phyloP scores from a whole-genome alignment of 495 filamentous ascomycete genomes.

The Xylaria telfairii region DNA sequence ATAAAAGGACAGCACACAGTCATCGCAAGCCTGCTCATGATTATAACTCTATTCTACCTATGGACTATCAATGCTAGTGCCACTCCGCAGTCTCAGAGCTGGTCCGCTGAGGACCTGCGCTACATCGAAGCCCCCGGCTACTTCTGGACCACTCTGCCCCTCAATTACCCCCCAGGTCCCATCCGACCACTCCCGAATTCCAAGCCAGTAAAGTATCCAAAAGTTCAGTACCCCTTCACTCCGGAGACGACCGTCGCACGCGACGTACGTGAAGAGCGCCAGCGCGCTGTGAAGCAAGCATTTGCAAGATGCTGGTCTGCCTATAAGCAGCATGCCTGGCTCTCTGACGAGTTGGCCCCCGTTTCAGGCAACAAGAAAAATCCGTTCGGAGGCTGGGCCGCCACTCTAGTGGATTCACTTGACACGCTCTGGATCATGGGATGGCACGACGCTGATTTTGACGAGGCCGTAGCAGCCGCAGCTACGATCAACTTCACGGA shows the following conservation, averaged over 20 bases:
- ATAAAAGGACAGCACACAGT: neutral
- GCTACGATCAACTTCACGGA: conserved; percentile 76
- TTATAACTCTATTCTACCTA: neutral
- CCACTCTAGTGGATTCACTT: conserved; percentile 78
- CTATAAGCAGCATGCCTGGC: conserved; percentile 75
- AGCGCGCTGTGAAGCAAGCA: conserved; percentile 63
- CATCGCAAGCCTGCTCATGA: neutral
- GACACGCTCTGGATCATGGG: conserved; percentile 90
- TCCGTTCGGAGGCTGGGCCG: conserved; percentile 74
- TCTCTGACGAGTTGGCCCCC: conserved; percentile 73
- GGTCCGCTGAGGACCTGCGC: neutral
- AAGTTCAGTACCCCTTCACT: conserved; percentile 25
- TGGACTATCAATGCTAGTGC: neutral
- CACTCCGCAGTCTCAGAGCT: neutral
- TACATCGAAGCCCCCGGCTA: conserved; percentile 5
- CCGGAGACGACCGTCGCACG: conserved; percentile 33
- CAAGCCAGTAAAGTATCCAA: neutral
- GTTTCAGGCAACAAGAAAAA: conserved; percentile 39
- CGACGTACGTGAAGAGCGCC: conserved; percentile 38
- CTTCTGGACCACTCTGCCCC: neutral
- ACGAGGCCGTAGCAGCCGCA: conserved; percentile 71
- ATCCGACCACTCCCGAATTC: neutral
- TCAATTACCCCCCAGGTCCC: neutral
- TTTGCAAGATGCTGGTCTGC: conserved; percentile 74
- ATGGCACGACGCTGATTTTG: conserved; percentile 70